Percentiles rank a stretch among this genome's conserved stretches.
Conservation (phyloP, 2,329 filamentous ascomycete species). For the Beauveria varroae region DNA sequence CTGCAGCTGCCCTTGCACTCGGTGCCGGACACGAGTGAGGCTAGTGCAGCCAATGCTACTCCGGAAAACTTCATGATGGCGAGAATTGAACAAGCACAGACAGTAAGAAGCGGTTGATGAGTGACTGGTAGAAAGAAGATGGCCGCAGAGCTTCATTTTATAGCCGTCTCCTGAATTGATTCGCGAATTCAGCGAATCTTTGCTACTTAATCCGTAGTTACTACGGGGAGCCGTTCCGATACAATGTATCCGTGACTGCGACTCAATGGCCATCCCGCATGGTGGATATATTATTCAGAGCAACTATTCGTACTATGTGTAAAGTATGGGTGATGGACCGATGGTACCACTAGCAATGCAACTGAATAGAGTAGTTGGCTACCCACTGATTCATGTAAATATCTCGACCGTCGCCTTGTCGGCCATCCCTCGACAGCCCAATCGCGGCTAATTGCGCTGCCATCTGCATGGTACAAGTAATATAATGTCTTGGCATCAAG, state of each 20-base stretch:
- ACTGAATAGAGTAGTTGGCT: no score
- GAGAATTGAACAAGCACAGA: neutral
- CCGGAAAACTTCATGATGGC: neutral
- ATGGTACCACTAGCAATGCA: neutral
- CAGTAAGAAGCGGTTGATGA: neutral
- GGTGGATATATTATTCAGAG: neutral
- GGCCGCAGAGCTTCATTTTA: neutral
- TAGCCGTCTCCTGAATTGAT: neutral
- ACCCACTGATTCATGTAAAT: no score
- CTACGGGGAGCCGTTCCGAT: neutral
- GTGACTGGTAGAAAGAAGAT: neutral
- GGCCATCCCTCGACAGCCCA: neutral
- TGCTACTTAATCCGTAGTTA: neutral
- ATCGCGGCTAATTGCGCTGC: neutral
- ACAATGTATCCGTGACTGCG: neutral
- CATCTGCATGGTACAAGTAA: neutral
- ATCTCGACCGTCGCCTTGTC: neutral
- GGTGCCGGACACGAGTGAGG: neutral
- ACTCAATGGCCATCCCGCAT: neutral
- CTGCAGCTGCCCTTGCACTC: neutral
- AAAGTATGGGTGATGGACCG: neutral
- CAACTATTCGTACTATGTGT: neutral
- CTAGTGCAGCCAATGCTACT: neutral
- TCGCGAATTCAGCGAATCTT: neutral
- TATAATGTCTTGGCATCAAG: neutral